phyloP scores from a whole-genome alignment of 2,329 filamentous ascomycete species.

The Mollisiaceae sp. region DNA sequence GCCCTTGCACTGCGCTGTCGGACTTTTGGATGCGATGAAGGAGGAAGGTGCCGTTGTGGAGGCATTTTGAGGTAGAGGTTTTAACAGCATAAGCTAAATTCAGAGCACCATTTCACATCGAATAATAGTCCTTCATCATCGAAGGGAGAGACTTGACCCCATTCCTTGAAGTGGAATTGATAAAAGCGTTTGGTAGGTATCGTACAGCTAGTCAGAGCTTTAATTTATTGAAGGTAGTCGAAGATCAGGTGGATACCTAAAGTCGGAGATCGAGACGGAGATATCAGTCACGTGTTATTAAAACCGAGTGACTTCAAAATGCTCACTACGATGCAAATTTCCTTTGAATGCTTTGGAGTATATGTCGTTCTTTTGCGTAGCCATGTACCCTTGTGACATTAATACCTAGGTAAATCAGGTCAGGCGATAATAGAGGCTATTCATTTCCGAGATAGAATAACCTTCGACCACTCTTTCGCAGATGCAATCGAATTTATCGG shows the following conservation, averaged over 20 bases:
- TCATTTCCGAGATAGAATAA: not conserved
- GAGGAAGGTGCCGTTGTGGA: slow-evolving; percentile 14
- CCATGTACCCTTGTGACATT: not conserved
- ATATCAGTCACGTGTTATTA: not conserved
- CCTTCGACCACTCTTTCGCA: not conserved
- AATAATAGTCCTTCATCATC: not conserved
- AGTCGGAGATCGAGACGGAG: not conserved
- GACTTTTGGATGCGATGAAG: slow-evolving; percentile 9
- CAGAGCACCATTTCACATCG: not conserved
- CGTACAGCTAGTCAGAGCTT: not conserved
- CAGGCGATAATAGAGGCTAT: no score
- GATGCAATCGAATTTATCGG: no score
- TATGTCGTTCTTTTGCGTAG: no score
- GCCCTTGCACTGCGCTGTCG: slow-evolving; percentile 31
- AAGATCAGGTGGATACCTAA: not conserved
- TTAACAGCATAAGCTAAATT: not conserved
- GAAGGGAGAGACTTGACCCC: not conserved
- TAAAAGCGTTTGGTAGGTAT: not conserved
- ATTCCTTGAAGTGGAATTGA: no score
- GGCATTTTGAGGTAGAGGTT: slow-evolving; percentile 9
- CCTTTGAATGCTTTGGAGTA: not conserved
- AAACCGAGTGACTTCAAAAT: not conserved
- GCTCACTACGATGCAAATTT: not conserved
- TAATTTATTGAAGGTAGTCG: no score
- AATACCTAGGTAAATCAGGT: no score